A percentile compares a stretch with the other conserved stretches of the same genome.
Conservation (phyloP, 2,329 filamentous ascomycete species). For the Claviceps citrina region DNA sequence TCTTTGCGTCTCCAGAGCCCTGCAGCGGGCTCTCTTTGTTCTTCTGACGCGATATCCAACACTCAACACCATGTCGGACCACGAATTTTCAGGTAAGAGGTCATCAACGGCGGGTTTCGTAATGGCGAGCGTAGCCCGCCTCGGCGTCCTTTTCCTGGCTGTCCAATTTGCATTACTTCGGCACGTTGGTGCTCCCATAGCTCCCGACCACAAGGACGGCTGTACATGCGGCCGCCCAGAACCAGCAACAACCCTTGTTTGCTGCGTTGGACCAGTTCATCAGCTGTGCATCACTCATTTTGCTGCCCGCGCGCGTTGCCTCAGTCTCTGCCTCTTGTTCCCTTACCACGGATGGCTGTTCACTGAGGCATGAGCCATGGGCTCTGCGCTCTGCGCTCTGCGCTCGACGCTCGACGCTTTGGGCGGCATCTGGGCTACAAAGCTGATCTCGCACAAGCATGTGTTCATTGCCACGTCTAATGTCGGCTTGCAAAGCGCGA, state of each 20-base stretch:
- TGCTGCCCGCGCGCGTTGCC: not conserved
- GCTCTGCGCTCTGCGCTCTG: not conserved
- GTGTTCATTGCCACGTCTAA: not conserved
- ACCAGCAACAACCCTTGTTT: conserved; percentile 4
- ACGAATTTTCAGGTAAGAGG: conserved; percentile 46
- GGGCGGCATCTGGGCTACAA: not conserved
- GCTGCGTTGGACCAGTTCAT: not conserved
- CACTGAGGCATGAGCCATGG: not conserved
- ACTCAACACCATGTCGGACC: conserved; percentile 41
- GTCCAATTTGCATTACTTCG: not conserved
- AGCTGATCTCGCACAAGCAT: not conserved
- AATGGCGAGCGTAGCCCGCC: not conserved
- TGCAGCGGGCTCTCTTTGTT: not conserved
- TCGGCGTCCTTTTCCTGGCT: not conserved
- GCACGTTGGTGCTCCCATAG: not conserved
- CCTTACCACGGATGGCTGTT: not conserved
- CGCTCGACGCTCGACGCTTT: too few relatives aligned
- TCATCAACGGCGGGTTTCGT: not conserved
- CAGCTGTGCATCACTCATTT: conserved; percentile 1
- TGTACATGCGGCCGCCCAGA: not conserved
- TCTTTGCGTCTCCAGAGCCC: not conserved
- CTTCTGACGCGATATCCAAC: not conserved
- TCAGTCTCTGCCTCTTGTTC: not conserved
- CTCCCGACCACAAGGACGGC: not conserved
- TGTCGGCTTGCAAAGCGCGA: not conserved